phyloP scores from a whole-genome alignment of 352 stramenopile species.

The Globisporangium spiculum region DNA sequence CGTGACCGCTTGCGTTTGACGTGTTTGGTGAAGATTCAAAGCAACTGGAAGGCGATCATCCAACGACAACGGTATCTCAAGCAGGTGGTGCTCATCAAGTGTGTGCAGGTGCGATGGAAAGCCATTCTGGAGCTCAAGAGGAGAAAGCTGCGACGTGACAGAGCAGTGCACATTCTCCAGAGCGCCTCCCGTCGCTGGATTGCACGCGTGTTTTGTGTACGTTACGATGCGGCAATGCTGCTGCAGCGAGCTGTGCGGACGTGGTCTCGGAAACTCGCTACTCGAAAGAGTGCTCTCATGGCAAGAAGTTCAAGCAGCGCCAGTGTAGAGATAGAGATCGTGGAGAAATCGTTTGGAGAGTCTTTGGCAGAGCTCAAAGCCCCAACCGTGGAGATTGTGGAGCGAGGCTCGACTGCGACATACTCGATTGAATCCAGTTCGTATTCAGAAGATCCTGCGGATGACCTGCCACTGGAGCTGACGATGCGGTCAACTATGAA shows the following conservation, averaged over 20 bases:
- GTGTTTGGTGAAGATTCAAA: slow-evolving; percentile 44
- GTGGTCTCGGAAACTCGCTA: slow-evolving; percentile 21
- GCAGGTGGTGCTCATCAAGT: slow-evolving; percentile 33
- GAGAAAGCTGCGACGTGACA: slow-evolving; percentile 27
- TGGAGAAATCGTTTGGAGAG: slow-evolving; percentile 3
- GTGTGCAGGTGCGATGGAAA: slow-evolving; percentile 57
- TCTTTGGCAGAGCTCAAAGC: slow-evolving; percentile 1
- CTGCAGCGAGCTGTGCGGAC: slow-evolving; percentile 31
- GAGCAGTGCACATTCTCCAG: slow-evolving; percentile 38
- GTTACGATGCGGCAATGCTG: slow-evolving; percentile 24
- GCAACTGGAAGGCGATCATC: slow-evolving; percentile 35
- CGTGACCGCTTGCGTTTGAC: slow-evolving; percentile 32
- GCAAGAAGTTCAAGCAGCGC: neutral
- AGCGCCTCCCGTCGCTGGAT: slow-evolving; percentile 33
- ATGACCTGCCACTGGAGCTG: slow-evolving; percentile 16
- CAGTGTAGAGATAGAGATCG: neutral
- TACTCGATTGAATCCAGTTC: slow-evolving; percentile 20
- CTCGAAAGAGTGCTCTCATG: neutral
- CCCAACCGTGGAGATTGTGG: slow-evolving; percentile 11
- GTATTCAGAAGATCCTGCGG: slow-evolving; percentile 20
- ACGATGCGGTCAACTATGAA: slow-evolving; percentile 11
- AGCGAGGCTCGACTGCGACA: slow-evolving; percentile 19
- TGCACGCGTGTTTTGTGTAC: slow-evolving; percentile 15
- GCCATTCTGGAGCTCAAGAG: slow-evolving; percentile 47
- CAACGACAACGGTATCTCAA: slow-evolving; percentile 31